phyloP scores from a whole-genome alignment of 495 filamentous ascomycete genomes.

The Penicillium paxilli region DNA sequence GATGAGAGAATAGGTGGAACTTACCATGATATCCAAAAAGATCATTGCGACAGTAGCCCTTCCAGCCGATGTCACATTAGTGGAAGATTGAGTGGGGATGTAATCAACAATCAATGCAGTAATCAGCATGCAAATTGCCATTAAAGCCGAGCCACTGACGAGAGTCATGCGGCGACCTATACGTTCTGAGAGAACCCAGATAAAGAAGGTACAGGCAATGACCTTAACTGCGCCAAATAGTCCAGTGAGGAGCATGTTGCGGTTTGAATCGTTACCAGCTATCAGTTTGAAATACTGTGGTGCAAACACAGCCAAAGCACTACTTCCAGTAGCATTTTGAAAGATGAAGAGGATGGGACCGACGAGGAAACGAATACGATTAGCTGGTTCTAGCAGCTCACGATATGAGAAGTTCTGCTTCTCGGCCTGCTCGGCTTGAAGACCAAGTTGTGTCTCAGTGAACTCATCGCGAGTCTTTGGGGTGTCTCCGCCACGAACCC shows the following conservation, averaged over 20 bases:
- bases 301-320: slow-evolving; percentile 28
- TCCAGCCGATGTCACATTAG: slow-evolving; percentile 19
- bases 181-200: slow-evolving; percentile 39
- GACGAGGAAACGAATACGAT: slow-evolving; percentile 35
- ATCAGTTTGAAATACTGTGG: slow-evolving; percentile 43
- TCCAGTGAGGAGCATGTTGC: slow-evolving; percentile 38
- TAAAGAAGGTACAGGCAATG: slow-evolving; percentile 35
- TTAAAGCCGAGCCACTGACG: slow-evolving; percentile 28
- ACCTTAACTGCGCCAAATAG: slow-evolving; percentile 45
- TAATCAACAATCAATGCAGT: slow-evolving; percentile 24
- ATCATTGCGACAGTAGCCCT: slow-evolving; percentile 26
- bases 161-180: slow-evolving; percentile 37
- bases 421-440: slow-evolving; percentile 41
- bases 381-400: slow-evolving; percentile 43
- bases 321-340: slow-evolving; percentile 26
- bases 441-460: slow-evolving; percentile 40
- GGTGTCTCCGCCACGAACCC: slow-evolving; percentile 46
- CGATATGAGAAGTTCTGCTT: slow-evolving; percentile 37
- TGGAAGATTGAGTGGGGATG: slow-evolving; percentile 15
- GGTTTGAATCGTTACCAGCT: slow-evolving; percentile 26
- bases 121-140: slow-evolving; percentile 26
- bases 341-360: slow-evolving; percentile 21
- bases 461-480: slow-evolving; percentile 44
- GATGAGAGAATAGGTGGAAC: background rate
- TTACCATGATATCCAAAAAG: slow-evolving; percentile 25